Evolutionary conservation across 2,329 filamentous ascomycete species (phyloP), one percentile per base, ranked within the genome.

Genomic region (Cordyceps cateniannulata): DNA sequence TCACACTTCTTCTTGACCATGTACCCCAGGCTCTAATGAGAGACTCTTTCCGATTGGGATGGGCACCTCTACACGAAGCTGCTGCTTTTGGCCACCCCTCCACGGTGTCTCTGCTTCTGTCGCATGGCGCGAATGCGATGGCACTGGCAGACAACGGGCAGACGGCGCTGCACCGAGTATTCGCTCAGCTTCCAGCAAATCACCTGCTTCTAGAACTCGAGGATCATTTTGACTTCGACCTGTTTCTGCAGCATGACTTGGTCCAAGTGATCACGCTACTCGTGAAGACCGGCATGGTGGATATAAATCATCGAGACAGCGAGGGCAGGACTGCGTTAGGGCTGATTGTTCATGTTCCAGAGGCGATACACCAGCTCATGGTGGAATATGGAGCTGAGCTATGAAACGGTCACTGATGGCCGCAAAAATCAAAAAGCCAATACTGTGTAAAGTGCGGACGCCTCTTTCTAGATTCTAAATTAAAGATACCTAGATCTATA

Each of bases 31-130:
- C 6, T n/a, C 49, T 27, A 3, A 1, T 45, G 1, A n/a, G 40
- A 5, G 27, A 52, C 2, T 18, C 47, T 3, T 52, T 20, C 38
- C 9, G 5, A 5, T 47, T 38, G 27, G 40, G 38, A 2, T 52
- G 57, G 49, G 38, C 57, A 27, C 57, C 57, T 4, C 49, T 60
- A 27, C 57, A 60, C 20, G 45, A 49, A 7, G 57, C 57, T 3
- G 57, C 49, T 6, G 12, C 48, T 18, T 25, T 4, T 3, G 10
- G 8, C 24, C 5, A 47, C 20, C 2, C 9, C 6, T 5, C 3
- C 8, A 25, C 35, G 20, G 29, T 60, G 1, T 5, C 5, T 1
- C 5, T 40, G 14, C 57, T 60, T n/a, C 14, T 60, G 5, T 3
- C 22, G 22, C 20, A 47, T 44, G 58, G 32, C 22, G 8, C 35